These are phyloP conservation scores for Ceratobasidium sp. DNA, from an alignment of 1,284 basidiomycete genomes.

Conservation along the genomic window DNA sequence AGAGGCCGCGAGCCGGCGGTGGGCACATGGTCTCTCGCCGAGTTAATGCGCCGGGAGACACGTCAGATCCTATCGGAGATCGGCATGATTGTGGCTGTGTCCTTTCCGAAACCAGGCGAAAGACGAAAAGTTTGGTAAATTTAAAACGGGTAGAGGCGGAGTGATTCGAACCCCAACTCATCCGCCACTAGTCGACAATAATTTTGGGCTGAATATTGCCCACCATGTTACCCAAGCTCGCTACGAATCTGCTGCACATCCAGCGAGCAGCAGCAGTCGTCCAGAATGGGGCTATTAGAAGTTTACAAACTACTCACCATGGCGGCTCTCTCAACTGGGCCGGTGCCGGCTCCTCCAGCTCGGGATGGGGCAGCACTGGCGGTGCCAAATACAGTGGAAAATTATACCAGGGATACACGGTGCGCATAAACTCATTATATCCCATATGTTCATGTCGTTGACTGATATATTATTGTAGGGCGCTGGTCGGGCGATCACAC, in stretches of 20 bases:
- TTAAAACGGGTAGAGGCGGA: not conserved
- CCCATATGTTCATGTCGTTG: constrained; percentile 1
- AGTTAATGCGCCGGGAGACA: too few relatives aligned
- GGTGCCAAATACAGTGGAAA: constrained; percentile 71
- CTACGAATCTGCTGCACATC: constrained; percentile 72
- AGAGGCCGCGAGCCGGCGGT: too few relatives aligned
- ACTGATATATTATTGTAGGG: constrained; percentile 53
- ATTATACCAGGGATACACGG: constrained; percentile 66
- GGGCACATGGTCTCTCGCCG: too few relatives aligned
- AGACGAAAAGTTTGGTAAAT: too few relatives aligned
- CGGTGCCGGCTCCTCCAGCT: constrained; percentile 62
- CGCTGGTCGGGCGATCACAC: constrained; percentile 68
- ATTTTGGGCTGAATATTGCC: not conserved
- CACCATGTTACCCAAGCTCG: constrained; percentile 77
- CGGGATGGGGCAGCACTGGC: constrained; percentile 59
- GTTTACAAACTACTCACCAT: constrained; percentile 60
- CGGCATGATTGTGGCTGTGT: constrained; percentile 29
- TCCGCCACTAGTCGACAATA: not conserved
- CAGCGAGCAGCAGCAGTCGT: constrained; percentile 73
- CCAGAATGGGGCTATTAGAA: constrained; percentile 67
- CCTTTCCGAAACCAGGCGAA: constrained; percentile 8
- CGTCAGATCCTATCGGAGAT: too few relatives aligned
- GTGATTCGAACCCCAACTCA: not conserved
- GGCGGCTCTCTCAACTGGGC: constrained; percentile 48
- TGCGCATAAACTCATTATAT: constrained; percentile 47